Base-by-base conservation (phyloP, 352 stramenopile genomes). In the Pythium phragmiticola region DNA sequence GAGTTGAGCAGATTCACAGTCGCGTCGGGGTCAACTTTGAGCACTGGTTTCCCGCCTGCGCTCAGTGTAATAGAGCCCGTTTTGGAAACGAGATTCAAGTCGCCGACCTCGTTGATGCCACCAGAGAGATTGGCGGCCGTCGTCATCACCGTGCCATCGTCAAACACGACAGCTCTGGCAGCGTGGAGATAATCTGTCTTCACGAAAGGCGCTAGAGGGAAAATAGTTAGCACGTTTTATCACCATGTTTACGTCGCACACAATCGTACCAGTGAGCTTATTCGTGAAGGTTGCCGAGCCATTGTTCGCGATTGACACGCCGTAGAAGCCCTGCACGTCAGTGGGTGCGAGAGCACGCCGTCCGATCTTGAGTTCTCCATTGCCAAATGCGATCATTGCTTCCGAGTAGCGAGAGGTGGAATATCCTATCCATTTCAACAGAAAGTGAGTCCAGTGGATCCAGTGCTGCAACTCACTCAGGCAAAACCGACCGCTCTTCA, bases 71-170 rank as follows among this genome's bases (percentile, higher is more conserved):
- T 77, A 11, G 78, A 73, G n/a, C 83, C 85, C 8, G 74, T 78
- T 47, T 78, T 76, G 11, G 82, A 92, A 3, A 90, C 80, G 5
- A 94, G 61, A 53, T 94, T 94, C 28, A 94, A 50, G 39, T 92
- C 83, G 1, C 85, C 83, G 8, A 81, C 66, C 56, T 90, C 80
- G 47, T 85, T 89, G n/a, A 92, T 71, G 8, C 85, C 81, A n/a
- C 83, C 83, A 8, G 82, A 88, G 51, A 84, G 78, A 41, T 90
- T 89, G 7, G 82, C 83, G 11, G 85, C 85, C 6, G 83, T 92
- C 6, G 85, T 92, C 85, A 92, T 94, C 23, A 86, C 69, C 2
- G 82, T 88, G 1, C 82, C 85, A 50, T 94, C 85, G 9, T 82
- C 68, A 60, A 92, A 94, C 8, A 92, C 68, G 33, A 94, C 55